Base-by-base conservation (phyloP, 2,329 filamentous ascomycete species). In the Alternaria consortialis region DNA sequence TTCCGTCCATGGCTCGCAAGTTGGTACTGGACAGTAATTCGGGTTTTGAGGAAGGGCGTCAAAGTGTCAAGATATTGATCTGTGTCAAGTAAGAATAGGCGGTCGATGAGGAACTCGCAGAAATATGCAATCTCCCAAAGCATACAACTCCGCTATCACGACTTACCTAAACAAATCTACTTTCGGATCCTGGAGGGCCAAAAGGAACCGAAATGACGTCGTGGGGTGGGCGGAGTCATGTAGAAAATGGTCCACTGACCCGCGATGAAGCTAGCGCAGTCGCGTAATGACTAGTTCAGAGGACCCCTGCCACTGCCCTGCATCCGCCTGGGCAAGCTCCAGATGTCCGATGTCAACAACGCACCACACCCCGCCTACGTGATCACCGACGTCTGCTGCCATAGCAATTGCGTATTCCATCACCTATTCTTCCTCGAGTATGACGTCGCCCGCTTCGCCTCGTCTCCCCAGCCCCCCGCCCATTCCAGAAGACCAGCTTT, bases 381-480 rank as follows among this genome's bases (percentile, higher is more conserved):
- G 31, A 46, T 44, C 20, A 29, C 20, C 39, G 39, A 27, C 34
- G 40, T 12, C 53, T 51, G 47, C 47, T 36, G 40, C 29, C 32
- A 52, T 36, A 23, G 15, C 27, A 47, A 32, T 31, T 32, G n/a
- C 27, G 2, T 27, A 44, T 15, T 17, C 27, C 17, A 17, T 48
- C 36, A 40, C 53, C 20, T 8, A 13, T 2, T 32, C 11, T n/a
- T 15, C 23, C 23, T 34, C 32, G 15, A 40, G 13, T 7, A 77
- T 77, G 74, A 63, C 72, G 31, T 70, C 72, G 43, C 71, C 74
- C 64, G 81, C 84, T 32, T 97, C 94, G 48, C 94, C 95, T 66
- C 91, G 95, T 76, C 88, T 99, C 53, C 95, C 95, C 61, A 97
- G 93, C 80, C 95, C 95, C 62, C 95, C 95, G 60, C 95, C 95